phyloP scores from a whole-genome alignment of 805 yeast species.

The Nakazawaea pomicola region DNA sequence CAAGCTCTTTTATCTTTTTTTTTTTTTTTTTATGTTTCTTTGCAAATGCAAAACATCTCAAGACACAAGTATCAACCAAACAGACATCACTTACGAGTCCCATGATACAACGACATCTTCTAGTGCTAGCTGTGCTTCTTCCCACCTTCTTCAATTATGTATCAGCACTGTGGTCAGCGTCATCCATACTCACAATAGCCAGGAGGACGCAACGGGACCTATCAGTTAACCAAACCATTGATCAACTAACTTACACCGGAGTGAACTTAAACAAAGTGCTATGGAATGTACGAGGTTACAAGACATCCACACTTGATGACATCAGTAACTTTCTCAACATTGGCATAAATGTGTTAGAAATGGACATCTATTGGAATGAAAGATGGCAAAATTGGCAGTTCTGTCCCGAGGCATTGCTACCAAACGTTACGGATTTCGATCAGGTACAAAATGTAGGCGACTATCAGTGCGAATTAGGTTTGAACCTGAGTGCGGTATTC shows the following conservation, averaged over 20 bases:
- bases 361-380: slow-evolving; percentile 57
- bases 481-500: slow-evolving; percentile 24
- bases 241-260: slow-evolving; percentile 35
- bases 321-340: slow-evolving; percentile 30
- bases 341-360: slow-evolving; percentile 41
- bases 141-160: no score
- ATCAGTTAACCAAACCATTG: slow-evolving; percentile 32
- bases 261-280: slow-evolving; percentile 29
- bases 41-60: no score
- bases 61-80: no score
- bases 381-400: slow-evolving; percentile 44
- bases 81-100: no score
- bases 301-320: slow-evolving; percentile 22
- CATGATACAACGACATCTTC: no score
- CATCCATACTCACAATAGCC: neutral
- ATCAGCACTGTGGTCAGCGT: neutral
- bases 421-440: slow-evolving; percentile 16
- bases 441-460: slow-evolving; percentile 7
- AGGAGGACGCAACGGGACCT: slow-evolving; percentile 43
- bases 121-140: no score
- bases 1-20: neutral
- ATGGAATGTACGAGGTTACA: slow-evolving; percentile 28
- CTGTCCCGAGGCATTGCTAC: slow-evolving; percentile 44
- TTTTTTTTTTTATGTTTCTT: no score
- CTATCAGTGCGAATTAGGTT: slow-evolving; percentile 21